phyloP scores from a whole-genome alignment of 441 rosid species.

The Pelargonium cotyledonis region DNA sequence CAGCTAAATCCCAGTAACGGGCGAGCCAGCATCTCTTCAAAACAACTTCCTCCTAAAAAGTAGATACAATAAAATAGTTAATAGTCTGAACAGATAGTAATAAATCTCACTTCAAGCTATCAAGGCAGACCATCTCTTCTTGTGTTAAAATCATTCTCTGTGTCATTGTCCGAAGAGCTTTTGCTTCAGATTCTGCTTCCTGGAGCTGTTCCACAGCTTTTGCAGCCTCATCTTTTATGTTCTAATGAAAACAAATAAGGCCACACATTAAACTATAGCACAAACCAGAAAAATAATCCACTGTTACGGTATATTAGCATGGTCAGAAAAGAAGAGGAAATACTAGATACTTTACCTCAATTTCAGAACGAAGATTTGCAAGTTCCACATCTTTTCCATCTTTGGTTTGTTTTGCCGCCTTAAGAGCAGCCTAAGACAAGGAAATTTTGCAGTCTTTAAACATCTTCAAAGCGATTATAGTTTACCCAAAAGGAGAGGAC shows the following conservation, averaged over 20 bases:
- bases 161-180: conserved; percentile 62
- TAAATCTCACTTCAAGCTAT: conserved; percentile 16
- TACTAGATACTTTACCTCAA: conserved; percentile 46
- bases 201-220: conserved; percentile 49
- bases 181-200: conserved; percentile 81
- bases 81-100: conserved; percentile 13
- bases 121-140: conserved; percentile 78
- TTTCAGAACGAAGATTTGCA: conserved; percentile 54
- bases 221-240: conserved; percentile 55
- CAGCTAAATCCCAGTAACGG: conserved; percentile 92
- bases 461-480: background rate
- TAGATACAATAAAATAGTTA: conserved; percentile 22
- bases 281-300: conserved; percentile 16
- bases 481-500: background rate
- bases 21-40: conserved; percentile 99
- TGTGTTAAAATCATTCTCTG: conserved; percentile 90
- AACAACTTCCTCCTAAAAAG: conserved; percentile 88
- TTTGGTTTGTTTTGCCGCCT: conserved; percentile 63
- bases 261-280: conserved; percentile 15
- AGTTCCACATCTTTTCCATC: conserved; percentile 67
- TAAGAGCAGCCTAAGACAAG: conserved; percentile 53
- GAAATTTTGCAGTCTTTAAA: conserved; percentile 10
- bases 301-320: background rate
- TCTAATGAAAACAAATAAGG: conserved; percentile 36
- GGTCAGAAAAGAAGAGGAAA: background rate